phyloP scores from a whole-genome alignment of 2,329 filamentous ascomycete genomes.

The Venturia asperata region DNA sequence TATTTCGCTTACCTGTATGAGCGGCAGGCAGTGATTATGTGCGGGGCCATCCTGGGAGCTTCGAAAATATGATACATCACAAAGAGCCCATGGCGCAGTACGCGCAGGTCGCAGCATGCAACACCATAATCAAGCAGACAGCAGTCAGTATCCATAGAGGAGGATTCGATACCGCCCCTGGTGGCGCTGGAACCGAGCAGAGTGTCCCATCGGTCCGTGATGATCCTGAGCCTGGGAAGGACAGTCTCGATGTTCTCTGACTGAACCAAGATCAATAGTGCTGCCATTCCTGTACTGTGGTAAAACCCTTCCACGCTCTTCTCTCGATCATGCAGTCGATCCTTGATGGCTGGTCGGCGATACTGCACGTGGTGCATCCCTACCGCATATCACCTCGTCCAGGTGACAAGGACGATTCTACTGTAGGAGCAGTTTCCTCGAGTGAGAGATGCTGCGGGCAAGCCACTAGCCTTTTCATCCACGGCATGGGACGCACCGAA shows the following conservation, averaged over 20 bases:
- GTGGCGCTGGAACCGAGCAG: not conserved
- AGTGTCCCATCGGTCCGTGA: not conserved
- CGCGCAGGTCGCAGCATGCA: not conserved
- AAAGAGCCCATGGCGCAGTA: constrained; percentile 9
- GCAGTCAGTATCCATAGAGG: not conserved
- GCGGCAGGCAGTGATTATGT: constrained; percentile 5
- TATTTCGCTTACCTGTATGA: constrained; percentile 3
- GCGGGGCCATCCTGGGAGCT: not conserved
- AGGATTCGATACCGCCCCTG: not conserved
- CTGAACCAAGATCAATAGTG: not conserved
- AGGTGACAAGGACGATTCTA: not conserved
- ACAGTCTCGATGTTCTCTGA: not conserved
- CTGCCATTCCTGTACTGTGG: not conserved
- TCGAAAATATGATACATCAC: constrained; percentile 7
- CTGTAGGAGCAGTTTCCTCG: not conserved
- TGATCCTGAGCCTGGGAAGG: not conserved
- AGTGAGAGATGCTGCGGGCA: not conserved
- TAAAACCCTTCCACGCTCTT: not conserved
- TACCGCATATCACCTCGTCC: not conserved
- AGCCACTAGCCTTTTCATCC: not conserved
- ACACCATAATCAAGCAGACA: constrained; percentile 3
- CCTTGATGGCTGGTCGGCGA: not conserved
- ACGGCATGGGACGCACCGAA: constrained; percentile 6
- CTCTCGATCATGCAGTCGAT: not conserved
- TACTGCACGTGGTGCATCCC: constrained; percentile 3